A percentile compares a stretch with the other conserved stretches of the same genome.
These are phyloP conservation scores for Trypanosoma platydactyli DNA, from an alignment of 208 protist species.

Conservation along the genomic window DNA sequence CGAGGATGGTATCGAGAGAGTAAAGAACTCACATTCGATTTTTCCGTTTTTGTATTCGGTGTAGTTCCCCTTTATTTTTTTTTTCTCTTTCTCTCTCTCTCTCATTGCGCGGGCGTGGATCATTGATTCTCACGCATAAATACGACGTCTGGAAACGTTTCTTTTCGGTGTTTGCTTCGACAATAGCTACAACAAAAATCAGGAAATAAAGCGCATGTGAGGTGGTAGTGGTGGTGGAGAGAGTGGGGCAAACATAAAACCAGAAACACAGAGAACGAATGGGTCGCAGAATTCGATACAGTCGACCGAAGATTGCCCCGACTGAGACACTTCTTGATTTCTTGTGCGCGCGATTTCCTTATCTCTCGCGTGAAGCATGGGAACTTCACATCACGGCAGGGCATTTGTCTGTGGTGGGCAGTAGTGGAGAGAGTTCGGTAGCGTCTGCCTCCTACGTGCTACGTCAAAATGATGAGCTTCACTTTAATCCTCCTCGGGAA, in stretches of 20 bases:
- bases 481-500: slow-evolving; percentile 65
- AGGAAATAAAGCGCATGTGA: neutral
- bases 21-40: no score
- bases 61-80: slow-evolving; percentile 1
- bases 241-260: neutral
- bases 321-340: slow-evolving; percentile 48
- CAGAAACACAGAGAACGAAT: slow-evolving; percentile 25
- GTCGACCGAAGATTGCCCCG: slow-evolving; percentile 47
- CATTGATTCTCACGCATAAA: no score
- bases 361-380: slow-evolving; percentile 58
- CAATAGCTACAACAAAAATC: no score
- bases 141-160: neutral
- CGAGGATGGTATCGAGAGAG: no score
- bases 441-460: slow-evolving; percentile 32
- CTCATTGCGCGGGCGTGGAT: neutral
- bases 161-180: no score
- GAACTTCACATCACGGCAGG: slow-evolving; percentile 44
- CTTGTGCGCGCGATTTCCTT: slow-evolving; percentile 53
- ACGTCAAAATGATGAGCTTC: slow-evolving; percentile 52
- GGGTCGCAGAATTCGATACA: slow-evolving; percentile 63
- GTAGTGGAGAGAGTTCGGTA: slow-evolving; percentile 13
- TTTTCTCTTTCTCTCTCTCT: slow-evolving; percentile 8
- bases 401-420: slow-evolving; percentile 35
- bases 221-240: neutral
- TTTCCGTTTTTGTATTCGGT: no score